These are phyloP conservation scores for Beta macrorhiza DNA, from an alignment of 179 eudicot genomes.

Conservation along the genomic window DNA sequence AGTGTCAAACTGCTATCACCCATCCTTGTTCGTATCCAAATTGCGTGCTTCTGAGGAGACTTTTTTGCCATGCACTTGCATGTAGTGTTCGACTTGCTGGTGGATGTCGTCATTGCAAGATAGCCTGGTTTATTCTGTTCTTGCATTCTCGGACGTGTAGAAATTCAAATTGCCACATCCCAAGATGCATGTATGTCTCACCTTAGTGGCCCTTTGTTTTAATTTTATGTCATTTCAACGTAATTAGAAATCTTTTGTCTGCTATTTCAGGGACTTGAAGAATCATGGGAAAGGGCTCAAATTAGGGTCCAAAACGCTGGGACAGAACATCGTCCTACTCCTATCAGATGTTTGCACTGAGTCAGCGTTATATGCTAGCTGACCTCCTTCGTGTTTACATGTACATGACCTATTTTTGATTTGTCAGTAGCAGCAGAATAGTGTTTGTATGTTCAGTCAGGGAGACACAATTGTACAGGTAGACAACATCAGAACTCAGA, in stretches of 20 bases:
- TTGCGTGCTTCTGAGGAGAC: constrained; percentile 41
- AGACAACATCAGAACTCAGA: constrained; percentile 4
- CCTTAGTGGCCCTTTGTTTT: constrained; percentile 7
- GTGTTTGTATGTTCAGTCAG: constrained; percentile 17
- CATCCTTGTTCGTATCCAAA: constrained; percentile 45
- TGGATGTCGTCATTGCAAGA: constrained; percentile 49
- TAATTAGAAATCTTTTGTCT: background rate
- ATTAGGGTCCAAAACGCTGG: constrained; percentile 16
- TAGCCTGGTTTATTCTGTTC: constrained; percentile 42
- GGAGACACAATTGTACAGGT: constrained; percentile 27
- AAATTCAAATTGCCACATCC: constrained; percentile 24
- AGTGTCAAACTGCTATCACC: constrained; percentile 31
- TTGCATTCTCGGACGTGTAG: constrained; percentile 50
- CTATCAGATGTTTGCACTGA: background rate
- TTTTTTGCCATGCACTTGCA: constrained; percentile 44
- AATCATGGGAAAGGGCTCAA: constrained; percentile 21
- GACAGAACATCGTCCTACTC: background rate
- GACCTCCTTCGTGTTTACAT: background rate
- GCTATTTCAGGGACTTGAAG: constrained; percentile 37
- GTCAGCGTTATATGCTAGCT: constrained; percentile 1
- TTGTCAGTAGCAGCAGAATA: background rate
- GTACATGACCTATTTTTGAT: constrained; percentile 23
- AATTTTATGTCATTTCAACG: background rate
- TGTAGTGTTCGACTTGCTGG: constrained; percentile 44
- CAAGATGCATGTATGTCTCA: constrained; percentile 65